phyloP scores from a whole-genome alignment of 495 filamentous ascomycete genomes.

The Hapsidospora chrysogenum region DNA sequence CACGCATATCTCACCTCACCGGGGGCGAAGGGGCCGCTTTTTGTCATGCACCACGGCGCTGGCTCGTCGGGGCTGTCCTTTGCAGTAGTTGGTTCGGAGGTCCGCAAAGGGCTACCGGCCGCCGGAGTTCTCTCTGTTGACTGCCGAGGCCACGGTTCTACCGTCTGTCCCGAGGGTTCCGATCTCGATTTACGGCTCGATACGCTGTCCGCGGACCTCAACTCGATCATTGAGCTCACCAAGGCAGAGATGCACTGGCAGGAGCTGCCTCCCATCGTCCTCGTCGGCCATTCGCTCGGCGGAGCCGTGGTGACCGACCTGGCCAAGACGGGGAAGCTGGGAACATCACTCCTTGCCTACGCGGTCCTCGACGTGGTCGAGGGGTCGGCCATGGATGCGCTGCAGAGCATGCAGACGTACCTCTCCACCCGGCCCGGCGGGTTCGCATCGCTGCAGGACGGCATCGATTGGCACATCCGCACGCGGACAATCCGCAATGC shows the following conservation, averaged over 20 bases:
- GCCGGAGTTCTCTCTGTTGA: slow-evolving; percentile 76
- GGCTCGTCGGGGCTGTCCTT: slow-evolving; percentile 83
- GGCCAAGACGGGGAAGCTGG: slow-evolving; percentile 47
- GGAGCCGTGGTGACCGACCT: slow-evolving; percentile 88
- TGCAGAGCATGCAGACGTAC: slow-evolving; percentile 86
- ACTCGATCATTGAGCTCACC: slow-evolving; percentile 49
- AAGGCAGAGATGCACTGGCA: slow-evolving; percentile 51
- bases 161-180: slow-evolving; percentile 26
- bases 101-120: slow-evolving; percentile 59
- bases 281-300: slow-evolving; percentile 90
- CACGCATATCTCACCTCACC: slow-evolving; percentile 77
- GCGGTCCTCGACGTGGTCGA: slow-evolving; percentile 93
- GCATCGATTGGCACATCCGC: slow-evolving; percentile 87
- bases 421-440: slow-evolving; percentile 65
- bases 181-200: slow-evolving; percentile 44
- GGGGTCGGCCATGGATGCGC: slow-evolving; percentile 71
- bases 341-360: slow-evolving; percentile 59
- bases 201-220: slow-evolving; percentile 56
- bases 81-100: slow-evolving; percentile 58
- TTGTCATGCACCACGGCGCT: slow-evolving; percentile 80
- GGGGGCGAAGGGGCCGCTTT: slow-evolving; percentile 48
- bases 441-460: slow-evolving; percentile 59
- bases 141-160: slow-evolving; percentile 74
- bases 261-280: slow-evolving; percentile 51
- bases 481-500: slow-evolving; percentile 77